Evolutionary conservation across 2,329 filamentous ascomycete species (phyloP), one percentile per base, ranked within the genome.

Genomic region (Ascomycota sp.): DNA sequence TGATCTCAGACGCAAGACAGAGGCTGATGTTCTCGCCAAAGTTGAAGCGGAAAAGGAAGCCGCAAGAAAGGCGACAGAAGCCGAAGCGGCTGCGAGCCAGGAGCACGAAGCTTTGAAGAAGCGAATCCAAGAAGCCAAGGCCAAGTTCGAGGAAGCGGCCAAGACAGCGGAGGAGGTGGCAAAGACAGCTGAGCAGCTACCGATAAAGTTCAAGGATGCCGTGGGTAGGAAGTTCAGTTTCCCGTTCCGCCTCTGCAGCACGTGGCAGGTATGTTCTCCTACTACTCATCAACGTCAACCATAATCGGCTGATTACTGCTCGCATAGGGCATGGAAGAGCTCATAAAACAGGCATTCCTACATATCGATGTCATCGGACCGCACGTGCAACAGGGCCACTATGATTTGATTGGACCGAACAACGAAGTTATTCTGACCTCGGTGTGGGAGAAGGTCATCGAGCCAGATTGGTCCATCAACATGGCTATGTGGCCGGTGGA

Each of bases 191-290:
- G 15, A 17, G 15, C 15, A 17, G 15, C 15, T 4, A 4, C 15
- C 15, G 15, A 80, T 93, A 48, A 75, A 75, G 40, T 92, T 92
- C 57, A 91, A 91, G 53, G 85, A 94, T 47, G 83, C 83, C 1
- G 72, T 94, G 11, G 80, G 81, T 21, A 68, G 85, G 39, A 93
- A 91, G 51, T 94, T 91, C 50, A 89, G 72, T 52, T 93, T 94
- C 45, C 85, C 85, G 2, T 93, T 75, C 53, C 70, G 85, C 37
- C 51, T 91, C 20, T 93, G 83, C 51, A 70, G 73, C 43, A 89
- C 75, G 3, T 91, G 82, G 82, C 59, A 63, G 57, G 79, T 85
- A 69, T 47, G 69, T 65, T n/a, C n/a, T n/a, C n/a, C n/a, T n/a
- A n/a, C n/a, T n/a, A n/a, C n/a, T n/a, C n/a, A n/a, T n/a, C n/a